Evolutionary conservation across 2,329 filamentous ascomycete genomes (phyloP), one percentile per base, ranked within the genome.

Genomic region (Epichloe festucae): DNA sequence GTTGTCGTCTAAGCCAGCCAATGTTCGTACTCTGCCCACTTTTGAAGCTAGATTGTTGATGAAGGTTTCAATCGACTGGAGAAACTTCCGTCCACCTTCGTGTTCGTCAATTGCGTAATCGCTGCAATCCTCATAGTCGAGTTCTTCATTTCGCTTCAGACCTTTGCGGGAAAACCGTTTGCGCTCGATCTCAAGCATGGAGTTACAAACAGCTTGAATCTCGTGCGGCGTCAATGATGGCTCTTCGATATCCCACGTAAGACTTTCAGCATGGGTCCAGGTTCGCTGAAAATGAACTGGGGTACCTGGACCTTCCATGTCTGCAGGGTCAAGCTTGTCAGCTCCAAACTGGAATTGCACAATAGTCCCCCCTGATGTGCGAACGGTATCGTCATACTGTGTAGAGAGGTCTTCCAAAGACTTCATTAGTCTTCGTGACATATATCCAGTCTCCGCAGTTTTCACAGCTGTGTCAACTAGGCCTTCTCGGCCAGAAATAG

Each of bases 401-500:
- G 87, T 89, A 1, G 90, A 95, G 3, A 97, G 72, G 73, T 98
- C 93, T 65, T 98, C 93, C 47, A 98, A 71, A 3, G 89, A 95
- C 70, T 98, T 98, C 91, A 98, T 98, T 64, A 98, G 68, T 59
- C 93, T 84, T 70, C 93, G 84, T 56, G 91, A 97, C 93, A 98
- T 98, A 71, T 98, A 98, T 57, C 93, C 93, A 11, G 93, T 98
- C 68, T 98, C 93, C 50, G 93, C 93, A 50, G 93, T 98, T 73
- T 98, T 98, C 71, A 97, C 93, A 55, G 93, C 93, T 2, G 93
- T 98, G 78, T 98, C 93, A 63, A 98, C 90, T 58, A 98, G 73
- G 81, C 93, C 93, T 80, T 97, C 93, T 81, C 93, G 87, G 60
- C 93, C 93, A 61, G 89, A 95, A 72, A 97, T 96, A 58, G 93